Conservation (phyloP, 305 asterid species). For the Fraxinus paxiana region DNA sequence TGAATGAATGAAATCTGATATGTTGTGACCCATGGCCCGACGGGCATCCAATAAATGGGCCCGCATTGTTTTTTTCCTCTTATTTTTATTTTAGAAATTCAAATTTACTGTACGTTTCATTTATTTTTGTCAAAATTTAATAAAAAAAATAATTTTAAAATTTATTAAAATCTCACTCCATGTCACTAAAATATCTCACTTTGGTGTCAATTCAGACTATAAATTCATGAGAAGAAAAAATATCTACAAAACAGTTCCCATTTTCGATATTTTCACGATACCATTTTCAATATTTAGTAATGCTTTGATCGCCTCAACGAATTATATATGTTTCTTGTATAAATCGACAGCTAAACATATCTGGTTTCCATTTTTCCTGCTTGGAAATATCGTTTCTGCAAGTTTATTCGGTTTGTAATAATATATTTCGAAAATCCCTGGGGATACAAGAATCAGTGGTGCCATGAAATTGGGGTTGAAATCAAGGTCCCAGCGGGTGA, state of each 20-base stretch:
- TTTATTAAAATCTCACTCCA: no score
- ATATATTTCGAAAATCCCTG: constrained; percentile 9
- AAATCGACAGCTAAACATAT: neutral
- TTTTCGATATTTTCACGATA: neutral
- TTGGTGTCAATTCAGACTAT: neutral
- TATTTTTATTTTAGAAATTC: neutral
- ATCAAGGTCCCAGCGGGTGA: constrained; percentile 69
- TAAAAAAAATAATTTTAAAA: no score
- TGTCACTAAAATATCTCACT: neutral
- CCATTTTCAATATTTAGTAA: neutral
- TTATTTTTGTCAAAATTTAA: no score
- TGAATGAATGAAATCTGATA: neutral
- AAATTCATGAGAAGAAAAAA: neutral
- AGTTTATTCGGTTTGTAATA: constrained; percentile 6
- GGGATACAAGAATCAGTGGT: constrained; percentile 19
- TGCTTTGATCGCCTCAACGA: neutral
- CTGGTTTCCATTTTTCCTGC: neutral
- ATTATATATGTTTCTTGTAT: neutral
- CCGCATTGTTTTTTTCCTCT: neutral
- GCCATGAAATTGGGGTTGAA: constrained; percentile 52
- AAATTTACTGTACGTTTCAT: no score
- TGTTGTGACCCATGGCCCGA: neutral
- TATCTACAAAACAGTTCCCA: neutral
- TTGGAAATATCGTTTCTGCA: neutral
- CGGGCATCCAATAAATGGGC: neutral